These are phyloP conservation scores for Iodosphaeria phyllophila DNA, from an alignment of 2,329 filamentous ascomycete genomes.

Conservation along the genomic window DNA sequence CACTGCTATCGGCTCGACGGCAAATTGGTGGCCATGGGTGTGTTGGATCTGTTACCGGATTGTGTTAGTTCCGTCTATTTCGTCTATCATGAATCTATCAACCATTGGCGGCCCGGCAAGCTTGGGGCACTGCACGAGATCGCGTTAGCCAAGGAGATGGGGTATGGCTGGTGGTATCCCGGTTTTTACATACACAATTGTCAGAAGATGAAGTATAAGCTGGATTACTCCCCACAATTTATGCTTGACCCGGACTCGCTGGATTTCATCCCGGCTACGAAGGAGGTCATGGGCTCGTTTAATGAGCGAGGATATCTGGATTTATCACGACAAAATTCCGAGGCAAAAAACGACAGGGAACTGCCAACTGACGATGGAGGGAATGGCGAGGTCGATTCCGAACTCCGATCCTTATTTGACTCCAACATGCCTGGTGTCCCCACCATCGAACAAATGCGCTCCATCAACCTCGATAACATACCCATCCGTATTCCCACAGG, in stretches of 20 bases:
- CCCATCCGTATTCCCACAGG: conserved; percentile 25
- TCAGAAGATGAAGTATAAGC: conserved; percentile 73
- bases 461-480: conserved; percentile 39
- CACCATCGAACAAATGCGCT: conserved; percentile 29
- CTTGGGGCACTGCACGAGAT: conserved; percentile 59
- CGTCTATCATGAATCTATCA: conserved; percentile 59
- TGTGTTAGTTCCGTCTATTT: conserved; percentile 73
- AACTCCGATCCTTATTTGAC: conserved; percentile 26
- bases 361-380: conserved; percentile 3
- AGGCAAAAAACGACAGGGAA: background rate
- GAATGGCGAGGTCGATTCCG: conserved; percentile 5
- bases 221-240: conserved; percentile 56
- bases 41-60: conserved; percentile 59
- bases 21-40: conserved; percentile 53
- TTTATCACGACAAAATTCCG: conserved; percentile 12
- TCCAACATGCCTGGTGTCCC: conserved; percentile 51
- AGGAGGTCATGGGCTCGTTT: conserved; percentile 26
- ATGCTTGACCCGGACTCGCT: conserved; percentile 52
- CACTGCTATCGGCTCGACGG: conserved; percentile 70
- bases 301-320: conserved; percentile 39
- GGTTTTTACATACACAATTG: conserved; percentile 71
- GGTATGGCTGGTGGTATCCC: conserved; percentile 62
- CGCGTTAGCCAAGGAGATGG: conserved; percentile 45
- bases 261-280: conserved; percentile 40
- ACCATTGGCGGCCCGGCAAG: conserved; percentile 54